Base-by-base conservation (phyloP, 2,329 filamentous ascomycete genomes). In the Chaetoscypha palmicola region DNA sequence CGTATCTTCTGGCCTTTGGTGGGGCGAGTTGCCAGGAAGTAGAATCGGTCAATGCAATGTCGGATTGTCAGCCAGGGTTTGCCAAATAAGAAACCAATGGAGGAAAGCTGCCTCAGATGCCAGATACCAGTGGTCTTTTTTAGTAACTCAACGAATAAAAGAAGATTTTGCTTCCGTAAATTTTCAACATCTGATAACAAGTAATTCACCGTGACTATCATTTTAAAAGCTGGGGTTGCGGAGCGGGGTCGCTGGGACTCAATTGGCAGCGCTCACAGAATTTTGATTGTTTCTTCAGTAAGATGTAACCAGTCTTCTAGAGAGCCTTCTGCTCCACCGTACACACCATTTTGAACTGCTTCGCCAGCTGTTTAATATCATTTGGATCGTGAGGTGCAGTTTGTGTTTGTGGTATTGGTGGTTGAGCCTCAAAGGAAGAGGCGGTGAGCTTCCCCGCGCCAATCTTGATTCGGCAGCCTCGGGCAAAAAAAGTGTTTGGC, bases 51-150 rank as follows among this genome's bases (percentile, higher is more conserved):
- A 62, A 60, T 20, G 23, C 40, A 41, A 47, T 48, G 46, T 63
- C 60, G 60, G 55, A 55, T 58, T 60, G 59, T 59, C 51, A 55
- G 52, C 53, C 50, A 55, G 54, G 49, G 51, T 63, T 62, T 61
- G 52, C 51, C 45, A 57, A 59, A 21, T 38, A 56, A 39, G 53
- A 49, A 58, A 55, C 43, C 48, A 47, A 54, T 40, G 58, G 47
- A 54, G 34, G 50, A 53, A 53, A 51, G 60, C 55, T 60, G 60
- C 59, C 57, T 41, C 42, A 51, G 61, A 63, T 60, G 57, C 60
- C 56, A 46, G 50, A 58, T 42, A 39, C 52, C 55, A 45, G 51
- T 43, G 52, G 54, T 56, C 61, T 58, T 56, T 54, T 51, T 52
- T 53, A 23, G 34, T 17, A 12, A n/a, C n/a, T n/a, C n/a, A n/a